A percentile compares a stretch with the other conserved stretches of the same genome.
These are phyloP conservation scores for Pseudogymnoascus destructans DNA, from an alignment of 2,329 filamentous ascomycete species.

Conservation along the genomic window DNA sequence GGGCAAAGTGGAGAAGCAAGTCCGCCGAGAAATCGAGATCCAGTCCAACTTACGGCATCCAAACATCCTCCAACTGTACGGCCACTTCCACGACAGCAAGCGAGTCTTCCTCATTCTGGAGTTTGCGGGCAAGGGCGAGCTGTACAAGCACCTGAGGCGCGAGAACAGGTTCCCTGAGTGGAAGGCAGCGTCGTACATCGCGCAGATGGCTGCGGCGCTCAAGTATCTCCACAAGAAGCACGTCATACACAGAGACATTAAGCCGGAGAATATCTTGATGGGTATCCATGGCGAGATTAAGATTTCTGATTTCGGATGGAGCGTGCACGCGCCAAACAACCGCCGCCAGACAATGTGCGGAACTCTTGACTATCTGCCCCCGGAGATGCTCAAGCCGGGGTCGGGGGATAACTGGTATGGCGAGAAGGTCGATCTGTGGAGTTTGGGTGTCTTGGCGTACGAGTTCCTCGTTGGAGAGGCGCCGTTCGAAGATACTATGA, in stretches of 20 bases:
- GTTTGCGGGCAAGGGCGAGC: slow-evolving; percentile 57
- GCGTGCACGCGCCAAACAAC: slow-evolving; percentile 92
- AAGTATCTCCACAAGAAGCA: slow-evolving; percentile 92
- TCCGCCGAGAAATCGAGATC: slow-evolving; percentile 61
- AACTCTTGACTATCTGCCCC: slow-evolving; percentile 91
- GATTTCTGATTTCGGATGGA: slow-evolving; percentile 97
- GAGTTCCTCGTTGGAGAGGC: slow-evolving; percentile 94
- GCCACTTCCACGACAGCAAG: slow-evolving; percentile 63
- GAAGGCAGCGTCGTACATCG: slow-evolving; percentile 61
- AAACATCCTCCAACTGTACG: slow-evolving; percentile 56
- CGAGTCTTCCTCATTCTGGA: slow-evolving; percentile 62
- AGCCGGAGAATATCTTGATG: slow-evolving; percentile 92
- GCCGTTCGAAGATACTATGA: slow-evolving; percentile 87
- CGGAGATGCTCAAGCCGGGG: slow-evolving; percentile 87
- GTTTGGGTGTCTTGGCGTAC: slow-evolving; percentile 84
- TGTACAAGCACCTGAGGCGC: slow-evolving; percentile 60
- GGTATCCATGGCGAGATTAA: slow-evolving; percentile 97
- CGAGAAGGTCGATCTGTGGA: slow-evolving; percentile 96
- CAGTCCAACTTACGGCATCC: slow-evolving; percentile 61
- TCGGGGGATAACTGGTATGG: slow-evolving; percentile 77
- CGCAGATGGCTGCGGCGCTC: slow-evolving; percentile 69
- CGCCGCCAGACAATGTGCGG: slow-evolving; percentile 91
- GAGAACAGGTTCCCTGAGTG: slow-evolving; percentile 57
- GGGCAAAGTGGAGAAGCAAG: slow-evolving; percentile 56
- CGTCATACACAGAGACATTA: slow-evolving; percentile 95